phyloP scores from a whole-genome alignment of 2,329 filamentous ascomycete genomes.

The Cladosporium oxysporum region DNA sequence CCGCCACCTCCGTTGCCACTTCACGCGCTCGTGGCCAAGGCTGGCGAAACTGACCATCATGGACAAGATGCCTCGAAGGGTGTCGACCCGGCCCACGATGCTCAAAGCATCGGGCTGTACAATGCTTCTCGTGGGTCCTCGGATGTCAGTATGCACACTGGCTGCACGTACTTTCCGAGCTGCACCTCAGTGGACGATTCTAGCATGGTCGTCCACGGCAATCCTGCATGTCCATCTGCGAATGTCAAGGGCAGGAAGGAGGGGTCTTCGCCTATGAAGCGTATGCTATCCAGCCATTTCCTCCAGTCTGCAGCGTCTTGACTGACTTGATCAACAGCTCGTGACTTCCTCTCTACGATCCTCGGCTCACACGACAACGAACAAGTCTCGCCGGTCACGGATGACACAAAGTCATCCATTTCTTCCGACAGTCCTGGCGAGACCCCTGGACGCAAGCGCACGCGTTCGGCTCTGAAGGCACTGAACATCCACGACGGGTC shows the following conservation, averaged over 20 bases:
- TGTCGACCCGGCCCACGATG: background rate
- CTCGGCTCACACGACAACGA: slow-evolving; percentile 22
- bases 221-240: slow-evolving; percentile 22
- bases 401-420: slow-evolving; percentile 21
- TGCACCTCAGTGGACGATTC: slow-evolving; percentile 34
- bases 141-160: slow-evolving; percentile 39
- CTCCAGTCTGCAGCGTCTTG: background rate
- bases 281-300: slow-evolving; percentile 14
- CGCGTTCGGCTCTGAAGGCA: slow-evolving; percentile 28
- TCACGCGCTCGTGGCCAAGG: slow-evolving; percentile 20
- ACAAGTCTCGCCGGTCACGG: slow-evolving; percentile 5
- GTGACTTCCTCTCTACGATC: slow-evolving; percentile 33
- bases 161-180: slow-evolving; percentile 33
- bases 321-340: slow-evolving; percentile 26
- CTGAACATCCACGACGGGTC: slow-evolving; percentile 29
- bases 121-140: slow-evolving; percentile 28
- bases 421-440: slow-evolving; percentile 26
- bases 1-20: slow-evolving; percentile 32
- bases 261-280: slow-evolving; percentile 25
- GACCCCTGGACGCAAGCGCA: slow-evolving; percentile 31
- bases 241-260: slow-evolving; percentile 33
- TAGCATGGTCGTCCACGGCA: slow-evolving; percentile 28
- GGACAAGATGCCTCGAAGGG: background rate
- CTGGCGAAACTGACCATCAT: background rate
- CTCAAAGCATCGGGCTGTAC: background rate